Base-by-base conservation (phyloP, 2,329 filamentous ascomycete species). In the Aspergillus hiratsukae region DNA sequence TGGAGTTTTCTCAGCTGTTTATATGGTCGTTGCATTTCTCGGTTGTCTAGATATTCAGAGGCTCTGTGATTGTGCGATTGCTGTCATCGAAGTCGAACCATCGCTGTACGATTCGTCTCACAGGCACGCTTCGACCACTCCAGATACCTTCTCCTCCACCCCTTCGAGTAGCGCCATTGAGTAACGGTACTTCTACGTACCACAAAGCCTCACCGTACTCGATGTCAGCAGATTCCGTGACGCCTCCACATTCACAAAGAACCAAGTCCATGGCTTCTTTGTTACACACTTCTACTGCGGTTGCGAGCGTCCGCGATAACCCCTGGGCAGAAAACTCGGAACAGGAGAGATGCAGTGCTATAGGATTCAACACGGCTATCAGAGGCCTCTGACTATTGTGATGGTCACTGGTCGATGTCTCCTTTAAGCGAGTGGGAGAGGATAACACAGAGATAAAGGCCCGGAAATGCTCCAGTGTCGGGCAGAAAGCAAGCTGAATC, bases 391-490 rank as follows among this genome's bases (percentile, higher is more conserved):
- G 51, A 27, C 25, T 43, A 41, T 56, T 53, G 37, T 56, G 48
- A n/a, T 23, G 35, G 52, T 25, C 45, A 11, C 51, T 8, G 11
- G 48, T 21, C 17, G 49, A 6, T 27, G 52, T 25, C 2, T 54
- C 43, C 43, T 55, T 27, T 37, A 48, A 49, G 6, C 49, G 46
- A 29, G 27, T 41, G 29, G 40, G 51, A 11, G 48, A 43, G 27
- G 19, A 48, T 35, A 84, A 81, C 52, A 83, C 79, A 45, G 87
- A 79, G 19, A 97, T 79, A 66, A 87, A 90, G 37, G 90, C 90
- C 53, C 90, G 87, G 6, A 96, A 82, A 70, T 89, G 86, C 23
- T 88, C 85, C 53, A 94, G 81, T 2, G 88, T 90, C 0, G 90
- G 85, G 54, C 85, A 83, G 73, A 95, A 97, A 37, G 84, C 76